Base-by-base conservation (phyloP, 169 alveolate genomes). In the Plasmodium adleri region DNA sequence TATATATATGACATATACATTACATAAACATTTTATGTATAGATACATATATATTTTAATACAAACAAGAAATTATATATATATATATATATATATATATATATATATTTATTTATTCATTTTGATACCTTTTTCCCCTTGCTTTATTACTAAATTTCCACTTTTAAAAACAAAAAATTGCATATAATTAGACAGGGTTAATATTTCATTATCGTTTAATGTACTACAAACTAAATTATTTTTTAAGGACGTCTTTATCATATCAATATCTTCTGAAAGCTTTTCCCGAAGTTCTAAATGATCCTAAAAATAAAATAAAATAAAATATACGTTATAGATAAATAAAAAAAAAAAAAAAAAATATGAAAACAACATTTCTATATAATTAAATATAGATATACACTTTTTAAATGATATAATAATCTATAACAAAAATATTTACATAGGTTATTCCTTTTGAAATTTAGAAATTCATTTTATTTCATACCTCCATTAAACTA, bases 101-200 rank as follows among this genome's bases (percentile, higher is more conserved):
- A 0, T 39, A 39, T 28, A 2, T 28, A 28, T 28, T 28, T 28
- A 28, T 56, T 17, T 15, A 6, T 12, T 17, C 28, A 68, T 17
- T 10, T 24, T n/a, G 32, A 24, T 66, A 93, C 95, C 97, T 52
- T 88, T 94, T 49, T 91, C 95, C 13, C 98, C 98, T 75, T 97
- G 98, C 39, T 90, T 88, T 50, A 94, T 93, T 22, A 96, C 98
- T 43, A 93, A 67, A 67, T 97, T 95, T n/a, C 97, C 98, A 52
- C 63, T 59, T 52, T 94, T 93, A 75, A 95, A 95, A 50, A 92
- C 96, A 78, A 92, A 97, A 73, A 92, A 96, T 39, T 96, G 96
- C 97, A 97, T 96, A 45, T 97, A 94, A 26, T 94, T 93, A 45
- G 96, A 95, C 78, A 97, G 92, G n/a, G 98, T 96, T 22, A 93